Percentiles rank a stretch among this genome's conserved stretches.
Conservation (phyloP, 805 yeast genomes). For the Cyberlindnera xishuangbannaensis region DNA sequence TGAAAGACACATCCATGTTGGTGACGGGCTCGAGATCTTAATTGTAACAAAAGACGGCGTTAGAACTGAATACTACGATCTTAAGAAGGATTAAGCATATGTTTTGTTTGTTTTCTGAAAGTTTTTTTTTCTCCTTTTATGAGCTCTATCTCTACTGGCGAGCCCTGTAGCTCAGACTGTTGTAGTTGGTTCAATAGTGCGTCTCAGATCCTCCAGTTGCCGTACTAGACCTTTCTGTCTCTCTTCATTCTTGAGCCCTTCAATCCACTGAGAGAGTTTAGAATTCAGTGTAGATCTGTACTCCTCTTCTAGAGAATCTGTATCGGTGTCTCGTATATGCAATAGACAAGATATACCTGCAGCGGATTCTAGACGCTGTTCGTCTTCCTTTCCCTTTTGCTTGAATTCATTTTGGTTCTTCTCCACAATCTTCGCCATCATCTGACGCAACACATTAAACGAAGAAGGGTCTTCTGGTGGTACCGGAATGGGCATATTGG, state of each 20-base stretch:
- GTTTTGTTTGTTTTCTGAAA: too few species aligned
- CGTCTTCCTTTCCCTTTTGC: too few species aligned
- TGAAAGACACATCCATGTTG: slow-evolving; percentile 97
- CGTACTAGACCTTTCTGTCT: slow-evolving; percentile 7
- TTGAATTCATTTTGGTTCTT: slow-evolving; percentile 11
- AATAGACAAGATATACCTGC: slow-evolving; percentile 6
- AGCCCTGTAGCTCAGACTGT: too few species aligned
- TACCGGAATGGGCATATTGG: too few species aligned
- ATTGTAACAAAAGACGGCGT: slow-evolving; percentile 94
- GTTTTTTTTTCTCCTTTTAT: too few species aligned
- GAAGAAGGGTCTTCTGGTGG: too few species aligned
- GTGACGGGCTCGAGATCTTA: slow-evolving; percentile 89
- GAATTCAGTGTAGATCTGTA: slow-evolving; percentile 2
- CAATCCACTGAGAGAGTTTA: slow-evolving; percentile 11
- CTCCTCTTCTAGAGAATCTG: slow-evolving; percentile 2
- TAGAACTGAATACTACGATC: slow-evolving; percentile 71
- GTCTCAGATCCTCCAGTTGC: slow-evolving; percentile 14
- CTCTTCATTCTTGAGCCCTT: slow-evolving; percentile 1
- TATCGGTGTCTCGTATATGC: slow-evolving; percentile 1
- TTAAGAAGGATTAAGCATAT: slow-evolving; percentile 74
- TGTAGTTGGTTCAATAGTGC: slow-evolving; percentile 2
- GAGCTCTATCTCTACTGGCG: too few species aligned
- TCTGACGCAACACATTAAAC: slow-evolving; percentile 9
- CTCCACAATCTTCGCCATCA: slow-evolving; percentile 21
- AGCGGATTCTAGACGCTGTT: not conserved